Evolutionary conservation across 2,329 filamentous ascomycete species (phyloP).

Genomic region (Aspergillus proliferans): DNA sequence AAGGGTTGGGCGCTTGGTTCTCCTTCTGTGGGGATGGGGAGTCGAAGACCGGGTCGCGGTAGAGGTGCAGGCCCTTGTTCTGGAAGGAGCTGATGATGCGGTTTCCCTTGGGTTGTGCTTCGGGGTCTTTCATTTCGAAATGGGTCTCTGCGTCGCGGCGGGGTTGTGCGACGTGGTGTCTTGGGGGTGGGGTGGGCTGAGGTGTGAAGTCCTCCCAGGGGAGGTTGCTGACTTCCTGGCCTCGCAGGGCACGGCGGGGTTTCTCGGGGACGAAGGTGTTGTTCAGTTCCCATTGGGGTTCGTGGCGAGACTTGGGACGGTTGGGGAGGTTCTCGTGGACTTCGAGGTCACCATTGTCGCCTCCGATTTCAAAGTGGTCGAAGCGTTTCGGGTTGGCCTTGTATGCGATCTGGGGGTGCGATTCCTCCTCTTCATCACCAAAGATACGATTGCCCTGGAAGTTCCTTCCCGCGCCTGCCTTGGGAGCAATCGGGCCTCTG

Average conservation of each 20-base stretch:
- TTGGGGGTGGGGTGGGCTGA: slow-evolving; percentile 40
- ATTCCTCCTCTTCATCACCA: slow-evolving; percentile 49
- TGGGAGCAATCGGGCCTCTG: slow-evolving; percentile 43
- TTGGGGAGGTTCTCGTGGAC: slow-evolving; percentile 17
- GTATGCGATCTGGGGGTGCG: slow-evolving; percentile 35
- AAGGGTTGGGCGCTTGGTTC: slow-evolving; percentile 50
- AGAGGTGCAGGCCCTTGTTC: slow-evolving; percentile 65
- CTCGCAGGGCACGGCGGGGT: slow-evolving; percentile 55
- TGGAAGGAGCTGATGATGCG: slow-evolving; percentile 46
- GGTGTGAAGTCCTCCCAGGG: slow-evolving; percentile 67
- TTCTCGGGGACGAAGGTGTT: slow-evolving; percentile 83
- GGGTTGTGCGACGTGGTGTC: slow-evolving; percentile 55
- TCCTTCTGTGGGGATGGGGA: slow-evolving; percentile 43
- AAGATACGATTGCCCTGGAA: slow-evolving; percentile 60
- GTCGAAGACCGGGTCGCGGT: slow-evolving; percentile 63
- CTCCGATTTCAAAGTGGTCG: slow-evolving; percentile 52
- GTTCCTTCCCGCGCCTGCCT: slow-evolving; percentile 55
- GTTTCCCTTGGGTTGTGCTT: slow-evolving; percentile 42
- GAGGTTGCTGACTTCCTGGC: slow-evolving; percentile 68
- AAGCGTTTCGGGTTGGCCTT: slow-evolving; percentile 73
- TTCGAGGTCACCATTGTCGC: slow-evolving; percentile 22
- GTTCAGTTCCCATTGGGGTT: slow-evolving; percentile 77
- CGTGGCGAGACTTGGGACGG: slow-evolving; percentile 45
- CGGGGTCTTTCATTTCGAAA: slow-evolving; percentile 77
- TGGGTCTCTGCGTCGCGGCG: slow-evolving; percentile 76